Base-by-base conservation (phyloP, 139 green algal genomes). In the Closterium sp. region DNA sequence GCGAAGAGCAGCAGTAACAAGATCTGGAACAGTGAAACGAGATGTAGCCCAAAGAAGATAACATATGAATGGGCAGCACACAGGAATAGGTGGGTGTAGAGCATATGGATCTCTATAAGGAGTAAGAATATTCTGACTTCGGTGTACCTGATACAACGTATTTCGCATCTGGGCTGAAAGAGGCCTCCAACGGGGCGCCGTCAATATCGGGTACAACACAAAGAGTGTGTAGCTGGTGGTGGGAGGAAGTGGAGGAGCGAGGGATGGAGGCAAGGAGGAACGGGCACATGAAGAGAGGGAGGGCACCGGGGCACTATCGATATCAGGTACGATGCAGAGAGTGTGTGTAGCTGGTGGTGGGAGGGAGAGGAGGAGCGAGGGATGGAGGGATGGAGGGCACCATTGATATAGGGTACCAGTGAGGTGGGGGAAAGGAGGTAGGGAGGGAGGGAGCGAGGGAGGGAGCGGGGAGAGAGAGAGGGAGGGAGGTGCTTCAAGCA, bases 91-190 rank as follows among this genome's bases (percentile, higher is more conserved):
- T 2, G 50, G 50, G 50, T 73, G 50, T 73, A 73, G 17, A 21
- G 50, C 24, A 73, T 73, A 24, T 73, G 50, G 9, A 73, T 24
- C 24, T 73, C 50, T 73, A 10, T 22, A 21, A 73, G 13, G 24
- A 24, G 50, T 73, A 10, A 73, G 13, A 73, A 73, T 21, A 45
- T 45, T 45, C 9, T 45, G 38, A 45, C 38, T 73, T 73, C 5
- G 24, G 4, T 32, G n/a, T 95, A 94, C 91, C 91, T 89, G 95
- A 96, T 29, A 98, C 38, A 24, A 98, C 92, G 92, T 96, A 98
- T 88, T 97, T 91, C 24, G 93, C 95, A 94, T 99, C 97, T 13
- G 97, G 94, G 21, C 94, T 97, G 93, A 98, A 97, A 85, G 91
- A 95, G 4, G 97, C 96, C 92, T 98, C 95, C 86, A 98, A 31